These are phyloP conservation scores for Allantophomopsis cytisporea DNA, from an alignment of 2,329 filamentous ascomycete species.

Conservation along the genomic window DNA sequence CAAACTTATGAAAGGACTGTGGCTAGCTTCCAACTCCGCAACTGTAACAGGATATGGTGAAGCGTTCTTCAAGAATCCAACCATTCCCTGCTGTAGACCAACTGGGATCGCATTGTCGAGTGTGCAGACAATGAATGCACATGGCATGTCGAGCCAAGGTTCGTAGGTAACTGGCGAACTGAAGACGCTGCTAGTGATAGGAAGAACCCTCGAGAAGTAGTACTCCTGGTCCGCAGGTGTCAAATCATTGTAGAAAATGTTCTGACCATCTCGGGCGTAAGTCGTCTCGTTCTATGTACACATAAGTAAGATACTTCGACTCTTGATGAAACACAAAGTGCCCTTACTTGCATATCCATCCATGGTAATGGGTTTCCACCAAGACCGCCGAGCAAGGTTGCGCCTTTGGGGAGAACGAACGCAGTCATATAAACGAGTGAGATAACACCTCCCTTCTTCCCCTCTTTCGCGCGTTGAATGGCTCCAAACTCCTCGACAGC, in stretches of 20 bases:
- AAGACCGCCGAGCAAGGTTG: slow-evolving; percentile 6
- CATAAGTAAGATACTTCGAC: not conserved
- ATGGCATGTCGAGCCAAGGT: slow-evolving; percentile 23
- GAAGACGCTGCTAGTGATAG: slow-evolving; percentile 16
- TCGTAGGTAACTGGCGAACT: slow-evolving; percentile 15
- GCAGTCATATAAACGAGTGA: slow-evolving; percentile 9
- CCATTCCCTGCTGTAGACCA: slow-evolving; percentile 21
- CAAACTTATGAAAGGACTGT: slow-evolving; percentile 12
- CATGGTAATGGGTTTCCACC: slow-evolving; percentile 5
- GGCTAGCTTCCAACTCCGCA: slow-evolving; percentile 8
- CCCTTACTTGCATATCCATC: slow-evolving; percentile 6
- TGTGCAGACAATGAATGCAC: slow-evolving; percentile 25
- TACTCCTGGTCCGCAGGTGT: slow-evolving; percentile 8
- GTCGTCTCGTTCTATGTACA: slow-evolving; percentile 1
- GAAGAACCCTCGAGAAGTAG: slow-evolving; percentile 10
- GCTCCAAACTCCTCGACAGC: slow-evolving; percentile 17
- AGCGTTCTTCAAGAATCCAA: slow-evolving; percentile 6
- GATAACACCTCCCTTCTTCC: slow-evolving; percentile 18
- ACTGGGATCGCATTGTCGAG: slow-evolving; percentile 22
- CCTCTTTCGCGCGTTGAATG: too few relatives aligned
- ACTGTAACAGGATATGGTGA: slow-evolving; percentile 8
- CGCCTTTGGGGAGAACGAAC: slow-evolving; percentile 7
- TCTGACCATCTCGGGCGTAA: slow-evolving; percentile 7
- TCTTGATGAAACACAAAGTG: not conserved
- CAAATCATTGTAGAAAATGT: slow-evolving; percentile 23